phyloP scores from a whole-genome alignment of 2,329 filamentous ascomycete genomes.

The Sporothrix luriei region DNA sequence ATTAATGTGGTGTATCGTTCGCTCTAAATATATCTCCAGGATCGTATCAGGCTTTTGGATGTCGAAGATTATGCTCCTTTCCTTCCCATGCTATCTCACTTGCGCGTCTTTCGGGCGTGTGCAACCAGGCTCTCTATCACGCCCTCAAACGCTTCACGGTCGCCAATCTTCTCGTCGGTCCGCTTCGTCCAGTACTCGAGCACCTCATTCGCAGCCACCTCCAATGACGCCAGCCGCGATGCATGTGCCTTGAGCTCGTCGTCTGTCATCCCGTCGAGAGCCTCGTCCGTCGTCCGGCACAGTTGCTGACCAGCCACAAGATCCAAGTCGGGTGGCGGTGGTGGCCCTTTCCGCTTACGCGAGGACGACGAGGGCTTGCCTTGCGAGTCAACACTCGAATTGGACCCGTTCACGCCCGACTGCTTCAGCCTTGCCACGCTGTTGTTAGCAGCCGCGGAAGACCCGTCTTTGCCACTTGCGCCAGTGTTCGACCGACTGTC shows the following conservation, averaged over 20 bases:
- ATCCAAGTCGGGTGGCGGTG: constrained; percentile 74
- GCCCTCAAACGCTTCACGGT: constrained; percentile 91
- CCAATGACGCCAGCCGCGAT: constrained; percentile 66
- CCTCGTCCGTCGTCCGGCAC: constrained; percentile 82
- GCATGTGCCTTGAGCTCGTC: constrained; percentile 75
- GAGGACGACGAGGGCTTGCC: constrained; percentile 50
- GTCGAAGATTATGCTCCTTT: neutral
- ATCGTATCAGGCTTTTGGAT: neutral
- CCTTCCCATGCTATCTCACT: constrained; percentile 48
- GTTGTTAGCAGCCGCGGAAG: constrained; percentile 22
- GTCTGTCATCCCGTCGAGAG: constrained; percentile 76
- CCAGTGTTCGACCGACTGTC: constrained; percentile 54
- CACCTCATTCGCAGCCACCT: constrained; percentile 71
- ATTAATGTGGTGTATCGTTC: constrained; percentile 19
- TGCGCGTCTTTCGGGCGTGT: constrained; percentile 82
- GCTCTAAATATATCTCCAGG: constrained; percentile 13
- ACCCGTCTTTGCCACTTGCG: neutral
- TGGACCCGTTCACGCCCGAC: constrained; percentile 56
- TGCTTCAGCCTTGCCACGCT: constrained; percentile 44
- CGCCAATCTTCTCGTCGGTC: constrained; percentile 82
- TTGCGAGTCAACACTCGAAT: constrained; percentile 62
- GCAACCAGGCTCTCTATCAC: constrained; percentile 97
- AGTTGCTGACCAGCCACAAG: constrained; percentile 75
- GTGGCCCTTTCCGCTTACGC: constrained; percentile 59
- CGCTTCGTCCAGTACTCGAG: constrained; percentile 86